Conservation (phyloP, 805 yeast genomes). For the Alloascoidea hylecoeti region DNA sequence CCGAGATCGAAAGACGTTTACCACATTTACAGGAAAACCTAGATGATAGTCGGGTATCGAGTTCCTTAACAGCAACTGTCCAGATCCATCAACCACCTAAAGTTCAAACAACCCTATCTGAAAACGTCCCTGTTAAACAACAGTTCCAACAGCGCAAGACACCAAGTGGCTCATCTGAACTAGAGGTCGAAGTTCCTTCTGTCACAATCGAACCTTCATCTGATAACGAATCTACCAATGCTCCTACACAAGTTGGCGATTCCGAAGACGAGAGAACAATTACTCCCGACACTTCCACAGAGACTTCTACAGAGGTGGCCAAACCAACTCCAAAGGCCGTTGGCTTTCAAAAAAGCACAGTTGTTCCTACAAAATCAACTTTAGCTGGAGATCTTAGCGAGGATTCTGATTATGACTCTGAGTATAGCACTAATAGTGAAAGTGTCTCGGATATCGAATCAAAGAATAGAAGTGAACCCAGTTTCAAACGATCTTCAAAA, state of each 20-base stretch:
- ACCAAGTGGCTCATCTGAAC: neutral
- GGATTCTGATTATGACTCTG: neutral
- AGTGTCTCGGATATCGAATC: neutral
- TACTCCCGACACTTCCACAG: neutral
- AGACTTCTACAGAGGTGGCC: neutral
- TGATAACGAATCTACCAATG: neutral
- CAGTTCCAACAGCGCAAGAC: no score
- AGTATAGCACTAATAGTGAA: no score
- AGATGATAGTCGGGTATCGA: neutral
- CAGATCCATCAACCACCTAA: neutral
- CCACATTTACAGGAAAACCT: slow-evolving; percentile 23
- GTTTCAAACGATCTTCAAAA: no score
- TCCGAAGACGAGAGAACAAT: neutral
- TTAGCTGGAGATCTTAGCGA: slow-evolving; percentile 2
- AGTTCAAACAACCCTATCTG: neutral
- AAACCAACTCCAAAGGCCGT: neutral
- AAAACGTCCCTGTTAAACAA: no score
- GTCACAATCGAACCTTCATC: neutral
- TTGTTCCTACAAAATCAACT: slow-evolving; percentile 2
- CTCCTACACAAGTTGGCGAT: neutral
- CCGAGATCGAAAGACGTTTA: slow-evolving; percentile 70
- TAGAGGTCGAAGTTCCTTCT: neutral
- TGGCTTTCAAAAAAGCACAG: slow-evolving; percentile 1
- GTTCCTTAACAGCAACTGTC: neutral
- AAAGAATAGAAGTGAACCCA: no score